phyloP scores from a whole-genome alignment of 2,329 filamentous ascomycete genomes.

The Colletotrichum camelliae region DNA sequence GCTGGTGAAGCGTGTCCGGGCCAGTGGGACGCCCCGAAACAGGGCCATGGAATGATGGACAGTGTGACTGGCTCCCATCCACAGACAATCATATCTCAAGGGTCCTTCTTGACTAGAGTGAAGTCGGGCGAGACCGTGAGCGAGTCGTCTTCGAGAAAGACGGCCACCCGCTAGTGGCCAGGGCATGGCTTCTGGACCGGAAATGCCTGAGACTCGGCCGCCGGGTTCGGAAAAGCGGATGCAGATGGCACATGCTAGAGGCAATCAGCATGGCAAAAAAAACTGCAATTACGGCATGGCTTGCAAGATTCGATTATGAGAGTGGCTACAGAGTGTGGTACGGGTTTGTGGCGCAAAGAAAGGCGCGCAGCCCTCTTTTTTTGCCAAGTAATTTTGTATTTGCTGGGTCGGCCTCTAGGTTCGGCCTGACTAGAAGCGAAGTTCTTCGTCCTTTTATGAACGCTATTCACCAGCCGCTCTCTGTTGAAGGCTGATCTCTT shows the following conservation, averaged over 20 bases:
- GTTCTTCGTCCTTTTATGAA: background rate
- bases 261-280: background rate
- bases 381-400: background rate
- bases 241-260: background rate
- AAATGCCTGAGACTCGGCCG: background rate
- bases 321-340: background rate
- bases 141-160: background rate
- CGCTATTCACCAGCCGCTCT: conserved; percentile 12
- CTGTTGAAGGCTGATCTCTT: conserved; percentile 22
- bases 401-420: background rate
- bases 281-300: conserved; percentile 9
- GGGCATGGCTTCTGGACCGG: conserved; percentile 9
- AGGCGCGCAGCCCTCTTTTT: background rate
- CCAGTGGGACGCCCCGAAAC: background rate
- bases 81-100: background rate
- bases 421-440: conserved; percentile 11
- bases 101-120: background rate
- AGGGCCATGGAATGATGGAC: background rate
- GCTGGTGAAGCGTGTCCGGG: background rate
- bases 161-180: background rate
- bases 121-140: background rate
- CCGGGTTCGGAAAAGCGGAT: background rate
- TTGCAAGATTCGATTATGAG: background rate
- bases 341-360: background rate
- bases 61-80: background rate